Base-by-base conservation (phyloP, 495 filamentous ascomycete species). In the Aspergillus steynii region DNA sequence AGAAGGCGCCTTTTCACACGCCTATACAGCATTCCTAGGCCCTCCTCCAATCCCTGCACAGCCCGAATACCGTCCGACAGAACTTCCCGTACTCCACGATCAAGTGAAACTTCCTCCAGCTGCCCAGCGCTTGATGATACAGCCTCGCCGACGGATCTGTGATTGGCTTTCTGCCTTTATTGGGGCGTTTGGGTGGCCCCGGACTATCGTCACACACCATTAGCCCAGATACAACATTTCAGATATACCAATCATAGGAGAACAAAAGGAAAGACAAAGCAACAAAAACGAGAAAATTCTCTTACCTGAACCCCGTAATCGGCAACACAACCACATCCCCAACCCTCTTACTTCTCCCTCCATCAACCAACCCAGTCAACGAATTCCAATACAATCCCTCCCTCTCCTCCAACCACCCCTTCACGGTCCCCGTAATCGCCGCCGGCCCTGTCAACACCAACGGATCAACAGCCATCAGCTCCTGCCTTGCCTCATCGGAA, bases 281-380 rank as follows among this genome's bases (percentile, higher is more conserved):
- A 9, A 12, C 29, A 9, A 50, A 34, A 9, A 7, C 29, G 42
- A 32, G 20, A 0, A 8, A 15, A 9, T 5, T 31, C 5, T 59
- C 60, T 27, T 48, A 67, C 65, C 65, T 68, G 29, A 68, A 68
- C 0, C 66, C 66, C 0, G 66, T 68, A 14, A 68, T 68, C 0
- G 66, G 66, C 8, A 68, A 55, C 2, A 68, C 55, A 4, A 68
- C 15, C 4, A 68, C 62, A 28, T 64, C 66, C 2, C 56, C 66
- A 1, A 68, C 60, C 15, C 50, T 14, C 32, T 68, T 68, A 8
- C 50, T 65, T 29, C 2, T 25, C 2, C 66, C 66, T 0, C 55
- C 58, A 32, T 68, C 66, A 12, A 55, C 9, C 10, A 63, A 27
- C 4, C 66, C 62, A 0, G 66, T 55, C 14, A 68, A 37, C 1